These are phyloP conservation scores for Petunia axillaris DNA, from an alignment of 257 asterid genomes.

Conservation along the genomic window DNA sequence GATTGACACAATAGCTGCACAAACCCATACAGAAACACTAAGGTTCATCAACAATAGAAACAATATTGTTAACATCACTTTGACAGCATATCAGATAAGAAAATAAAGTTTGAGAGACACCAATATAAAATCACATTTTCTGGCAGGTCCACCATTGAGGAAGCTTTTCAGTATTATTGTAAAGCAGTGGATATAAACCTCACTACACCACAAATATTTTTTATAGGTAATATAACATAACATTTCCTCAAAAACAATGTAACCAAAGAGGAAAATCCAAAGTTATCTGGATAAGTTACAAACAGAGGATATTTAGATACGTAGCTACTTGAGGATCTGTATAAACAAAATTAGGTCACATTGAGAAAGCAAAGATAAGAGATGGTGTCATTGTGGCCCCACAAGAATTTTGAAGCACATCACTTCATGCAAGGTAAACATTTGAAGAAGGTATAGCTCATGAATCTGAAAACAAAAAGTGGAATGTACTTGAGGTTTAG, in stretches of 20 bases:
- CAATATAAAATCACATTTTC: neutral
- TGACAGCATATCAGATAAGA: conserved; percentile 10
- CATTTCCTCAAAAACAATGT: neutral
- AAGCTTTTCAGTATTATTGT: neutral
- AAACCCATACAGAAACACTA: neutral
- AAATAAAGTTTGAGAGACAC: conserved; percentile 15
- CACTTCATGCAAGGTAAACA: no score
- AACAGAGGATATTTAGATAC: neutral
- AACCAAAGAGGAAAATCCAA: conserved; percentile 11
- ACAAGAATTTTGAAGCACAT: no score
- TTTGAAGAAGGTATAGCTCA: no score
- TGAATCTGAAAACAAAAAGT: no score
- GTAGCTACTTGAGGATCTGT: neutral
- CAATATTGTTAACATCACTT: neutral
- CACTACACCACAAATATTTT: conserved; percentile 13
- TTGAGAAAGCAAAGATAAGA: no score
- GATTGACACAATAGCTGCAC: neutral
- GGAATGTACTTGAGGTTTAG: no score
- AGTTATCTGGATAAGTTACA: neutral
- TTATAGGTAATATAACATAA: neutral
- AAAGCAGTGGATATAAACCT: conserved; percentile 1
- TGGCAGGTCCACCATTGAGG: neutral
- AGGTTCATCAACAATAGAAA: neutral
- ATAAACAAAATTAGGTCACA: conserved; percentile 4
- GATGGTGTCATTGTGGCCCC: no score